phyloP scores from a whole-genome alignment of 2,329 filamentous ascomycete species.

The Fulvia fulva region DNA sequence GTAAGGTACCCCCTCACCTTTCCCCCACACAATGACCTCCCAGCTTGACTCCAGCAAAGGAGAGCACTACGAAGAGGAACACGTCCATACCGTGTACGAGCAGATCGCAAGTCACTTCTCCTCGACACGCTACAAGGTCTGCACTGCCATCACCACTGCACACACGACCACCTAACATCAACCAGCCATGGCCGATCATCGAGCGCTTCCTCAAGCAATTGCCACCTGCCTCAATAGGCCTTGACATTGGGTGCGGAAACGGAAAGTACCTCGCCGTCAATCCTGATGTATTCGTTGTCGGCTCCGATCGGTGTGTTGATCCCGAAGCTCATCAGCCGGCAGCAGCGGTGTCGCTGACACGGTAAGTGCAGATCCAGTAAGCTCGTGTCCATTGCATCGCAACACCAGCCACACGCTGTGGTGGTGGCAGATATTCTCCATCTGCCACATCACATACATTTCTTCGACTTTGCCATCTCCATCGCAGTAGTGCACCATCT shows the following conservation, averaged over 20 bases:
- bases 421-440: slow-evolving; percentile 76
- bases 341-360: slow-evolving; percentile 14
- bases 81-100: slow-evolving; percentile 91
- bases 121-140: slow-evolving; percentile 67
- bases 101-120: slow-evolving; percentile 82
- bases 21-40: not conserved
- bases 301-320: slow-evolving; percentile 72
- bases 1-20: too few relatives aligned
- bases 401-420: slow-evolving; percentile 60
- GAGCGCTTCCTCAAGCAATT: slow-evolving; percentile 68
- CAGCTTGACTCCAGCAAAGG: slow-evolving; percentile 27
- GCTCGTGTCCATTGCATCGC: slow-evolving; percentile 54
- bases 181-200: slow-evolving; percentile 89
- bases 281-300: slow-evolving; percentile 71
- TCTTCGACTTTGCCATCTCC: slow-evolving; percentile 85
- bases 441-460: slow-evolving; percentile 66
- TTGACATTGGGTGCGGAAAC: slow-evolving; percentile 94
- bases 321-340: not conserved
- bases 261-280: slow-evolving; percentile 90
- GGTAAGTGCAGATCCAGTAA: slow-evolving; percentile 51
- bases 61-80: slow-evolving; percentile 70
- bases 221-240: slow-evolving; percentile 67
- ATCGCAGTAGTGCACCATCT: slow-evolving; percentile 95
- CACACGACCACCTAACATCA: not conserved
- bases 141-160: not conserved